Evolutionary conservation across 2,329 filamentous ascomycete genomes (phyloP), one percentile per base, ranked within the genome.

Genomic region (Penicillium sumatraense): DNA sequence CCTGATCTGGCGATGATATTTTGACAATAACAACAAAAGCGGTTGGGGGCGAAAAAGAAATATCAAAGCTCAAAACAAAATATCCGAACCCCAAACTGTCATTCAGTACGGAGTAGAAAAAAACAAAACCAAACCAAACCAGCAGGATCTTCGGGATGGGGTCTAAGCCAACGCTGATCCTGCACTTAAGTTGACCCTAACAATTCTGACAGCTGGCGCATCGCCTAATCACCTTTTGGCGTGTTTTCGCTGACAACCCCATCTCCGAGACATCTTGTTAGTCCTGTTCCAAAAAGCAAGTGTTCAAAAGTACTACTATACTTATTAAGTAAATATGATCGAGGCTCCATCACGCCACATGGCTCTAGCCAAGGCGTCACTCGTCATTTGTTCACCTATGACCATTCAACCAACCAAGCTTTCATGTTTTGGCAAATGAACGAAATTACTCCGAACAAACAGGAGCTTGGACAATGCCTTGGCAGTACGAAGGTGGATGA

Each of bases 401-500:
- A 23, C 18, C n/a, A 20, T 23, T 26, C 40, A 27, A 44, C 23
- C 27, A 29, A 35, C 49, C 36, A 59, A 56, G 51, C 52, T 36
- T 59, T 42, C 29, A 27, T 10, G 46, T 33, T 44, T 7, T 49
- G 21, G 11, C 9, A 21, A 46, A 46, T 33, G 16, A 49, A 48
- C 46, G 53, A 48, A 45, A 48, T 53, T 50, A 51, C 49, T 26
- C 48, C 42, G 51, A 52, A 46, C 10, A 16, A 31, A 41, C 52
- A 53, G 41, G 29, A 51, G 29, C 35, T 29, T 11, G 7, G 20
- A 53, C 20, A 23, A 13, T 20, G 33, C 27, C 60, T 63, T 62
- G 65, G 56, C 57, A 62, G 36, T 49, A 48, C 51, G 56, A 61
- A 55, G 56, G 45, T 57, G 38, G 29, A 40, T 40, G 47, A 50